Evolutionary conservation across 163 green algal species (phyloP).

Genomic region (Chlamydomonas reinhardtii): DNA sequence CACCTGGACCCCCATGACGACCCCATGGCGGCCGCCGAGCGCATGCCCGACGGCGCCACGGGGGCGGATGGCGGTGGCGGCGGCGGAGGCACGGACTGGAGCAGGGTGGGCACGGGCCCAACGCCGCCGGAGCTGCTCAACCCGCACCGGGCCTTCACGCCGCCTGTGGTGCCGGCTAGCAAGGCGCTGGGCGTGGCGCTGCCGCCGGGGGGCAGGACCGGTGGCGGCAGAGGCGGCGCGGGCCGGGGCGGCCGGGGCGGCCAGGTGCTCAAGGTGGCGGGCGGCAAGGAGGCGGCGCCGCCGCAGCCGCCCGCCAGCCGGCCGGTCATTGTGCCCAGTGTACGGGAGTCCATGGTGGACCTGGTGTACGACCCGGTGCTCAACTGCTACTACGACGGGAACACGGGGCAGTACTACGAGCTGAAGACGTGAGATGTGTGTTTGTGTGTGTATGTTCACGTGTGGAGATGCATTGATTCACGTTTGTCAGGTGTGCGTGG

Average conservation of each 20-base stretch:
- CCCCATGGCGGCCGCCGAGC: too few species aligned
- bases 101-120: background rate
- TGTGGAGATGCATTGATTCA: too few species aligned
- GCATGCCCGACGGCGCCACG: too few species aligned
- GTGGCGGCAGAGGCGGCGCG: background rate
- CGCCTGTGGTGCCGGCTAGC: slow-evolving; percentile 24
- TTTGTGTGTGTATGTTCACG: too few species aligned
- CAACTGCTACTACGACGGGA: slow-evolving; percentile 68
- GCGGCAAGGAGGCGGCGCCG: background rate
- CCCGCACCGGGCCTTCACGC: slow-evolving; percentile 26
- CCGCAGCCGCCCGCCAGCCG: background rate
- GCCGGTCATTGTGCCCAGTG: background rate
- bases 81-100: background rate
- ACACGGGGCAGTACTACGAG: slow-evolving; percentile 64
- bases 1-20: slow-evolving; percentile 11
- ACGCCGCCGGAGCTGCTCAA: slow-evolving; percentile 23
- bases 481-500: too few species aligned
- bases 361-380: slow-evolving; percentile 68
- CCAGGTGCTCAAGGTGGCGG: background rate
- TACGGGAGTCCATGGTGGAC: slow-evolving; percentile 53
- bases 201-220: background rate
- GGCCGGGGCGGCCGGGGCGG: background rate
- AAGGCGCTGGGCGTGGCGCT: slow-evolving; percentile 15
- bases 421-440: slow-evolving; percentile 37
- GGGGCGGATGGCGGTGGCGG: background rate